Conservation (phyloP, 179 eudicot species). For the Spergularia azorica region DNA sequence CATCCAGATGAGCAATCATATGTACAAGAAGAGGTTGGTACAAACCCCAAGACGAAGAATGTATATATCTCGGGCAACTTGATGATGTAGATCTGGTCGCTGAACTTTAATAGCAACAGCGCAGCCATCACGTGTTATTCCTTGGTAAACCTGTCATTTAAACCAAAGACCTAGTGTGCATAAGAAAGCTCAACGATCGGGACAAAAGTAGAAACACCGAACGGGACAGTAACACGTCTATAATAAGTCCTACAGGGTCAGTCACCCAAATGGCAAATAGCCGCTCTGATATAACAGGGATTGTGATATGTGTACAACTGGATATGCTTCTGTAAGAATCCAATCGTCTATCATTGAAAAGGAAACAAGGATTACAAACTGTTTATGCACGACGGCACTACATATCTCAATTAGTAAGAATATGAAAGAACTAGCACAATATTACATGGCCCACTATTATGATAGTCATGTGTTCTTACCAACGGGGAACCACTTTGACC, state of each 20-base stretch:
- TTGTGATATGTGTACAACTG: neutral
- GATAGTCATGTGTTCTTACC: neutral
- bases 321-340: neutral
- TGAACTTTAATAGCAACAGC: conserved; percentile 96
- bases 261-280: too few species aligned
- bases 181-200: neutral
- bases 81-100: conserved; percentile 81
- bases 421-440: conserved; percentile 1
- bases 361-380: neutral
- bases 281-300: neutral
- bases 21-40: conserved; percentile 31
- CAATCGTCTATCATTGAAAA: neutral
- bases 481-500: neutral
- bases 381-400: neutral
- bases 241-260: neutral
- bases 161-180: neutral
- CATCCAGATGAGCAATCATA: conserved; percentile 18
- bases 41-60: conserved; percentile 95
- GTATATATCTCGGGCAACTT: conserved; percentile 85
- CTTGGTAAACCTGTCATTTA: conserved; percentile 68
- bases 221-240: neutral
- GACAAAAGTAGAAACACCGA: neutral
- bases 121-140: conserved; percentile 69
- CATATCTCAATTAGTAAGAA: neutral
- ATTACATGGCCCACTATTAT: neutral